Percentiles rank a stretch among this genome's conserved stretches.
phyloP scores from a whole-genome alignment of 1,284 basidiomycete species.

The Trichosporon coremiiforme region DNA sequence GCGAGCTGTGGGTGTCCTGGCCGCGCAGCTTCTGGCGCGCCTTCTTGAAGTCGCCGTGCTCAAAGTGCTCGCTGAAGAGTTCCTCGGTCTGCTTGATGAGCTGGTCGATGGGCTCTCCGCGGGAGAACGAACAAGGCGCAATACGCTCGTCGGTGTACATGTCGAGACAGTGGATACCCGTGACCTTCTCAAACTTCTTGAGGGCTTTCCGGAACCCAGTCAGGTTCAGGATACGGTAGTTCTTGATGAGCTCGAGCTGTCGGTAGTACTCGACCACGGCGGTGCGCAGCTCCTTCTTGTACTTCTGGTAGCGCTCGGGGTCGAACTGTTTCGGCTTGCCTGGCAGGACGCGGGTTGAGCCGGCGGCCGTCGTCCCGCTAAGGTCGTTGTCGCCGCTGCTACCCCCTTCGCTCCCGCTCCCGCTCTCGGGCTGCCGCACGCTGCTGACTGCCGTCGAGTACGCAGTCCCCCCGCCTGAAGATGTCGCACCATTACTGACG shows the following conservation, averaged over 20 bases:
- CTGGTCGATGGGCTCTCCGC: constrained; percentile 63
- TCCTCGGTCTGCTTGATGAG: constrained; percentile 75
- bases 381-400: neutral
- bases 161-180: constrained; percentile 62
- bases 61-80: constrained; percentile 73
- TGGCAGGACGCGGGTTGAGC: constrained; percentile 1
- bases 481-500: neutral
- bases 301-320: constrained; percentile 77
- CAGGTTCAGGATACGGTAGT: constrained; percentile 82
- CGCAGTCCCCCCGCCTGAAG: neutral
- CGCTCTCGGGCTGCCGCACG: neutral
- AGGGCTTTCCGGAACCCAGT: constrained; percentile 87
- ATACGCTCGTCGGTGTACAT: constrained; percentile 78
- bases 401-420: neutral
- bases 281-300: constrained; percentile 77
- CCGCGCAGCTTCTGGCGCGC: constrained; percentile 71
- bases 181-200: constrained; percentile 91
- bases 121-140: constrained; percentile 55
- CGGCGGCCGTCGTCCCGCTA: neutral
- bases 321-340: constrained; percentile 55
- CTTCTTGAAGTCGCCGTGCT: constrained; percentile 77
- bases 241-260: constrained; percentile 74
- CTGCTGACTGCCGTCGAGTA: constrained; percentile 6
- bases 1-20: constrained; percentile 63
- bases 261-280: constrained; percentile 85